Evolutionary conservation across 257 asterid species (phyloP), one percentile per base, ranked within the genome.

Genomic region (Salvia splendens): DNA sequence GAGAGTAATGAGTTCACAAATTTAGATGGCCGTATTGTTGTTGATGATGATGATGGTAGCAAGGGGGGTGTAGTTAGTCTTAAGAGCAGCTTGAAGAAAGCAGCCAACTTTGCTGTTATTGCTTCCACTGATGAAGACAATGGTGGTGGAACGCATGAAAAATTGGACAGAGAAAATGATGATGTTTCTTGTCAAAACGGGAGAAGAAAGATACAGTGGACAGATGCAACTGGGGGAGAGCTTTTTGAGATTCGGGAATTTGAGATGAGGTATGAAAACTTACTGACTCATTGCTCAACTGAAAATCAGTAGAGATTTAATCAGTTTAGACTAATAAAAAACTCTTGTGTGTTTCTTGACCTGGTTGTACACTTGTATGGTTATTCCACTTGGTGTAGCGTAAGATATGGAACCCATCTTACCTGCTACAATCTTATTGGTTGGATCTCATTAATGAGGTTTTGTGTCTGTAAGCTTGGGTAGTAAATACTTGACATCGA

Each of bases 161-260:
- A 70, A 40, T 64, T 65, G 54, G 59, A 72, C 46, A 85, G 78
- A 54, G 76, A 71, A 67, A 68, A 75, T 48, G 57, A 49, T 61
- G 81, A 79, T 68, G 65, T 51, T 68, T 58, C 72, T 66, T 75
- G 74, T 72, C 87, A 67, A 70, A 77, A 11, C 58, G 88, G 76
- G 73, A 80, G 73, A 76, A 84, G 95, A 84, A 85, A 82, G 78
- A 97, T 92, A 61, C 96, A 85, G 75, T 92, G 98, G 98, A 84
- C 84, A 3, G 98, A 92, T 83, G 73, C 84, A 54, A 71, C 65
- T 0, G 97, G 98, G 55, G 96, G 95, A 49, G 96, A 89, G 72
- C 97, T 92, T 68, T 77, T 73, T 63, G 88, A 89, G 84, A 85
- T 92, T 62, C 92, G 86, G 70, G 98, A 89, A 82, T 92, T 89